Conservation (phyloP, 768 basidiomycete genomes). For the Russula ochroleuca region DNA sequence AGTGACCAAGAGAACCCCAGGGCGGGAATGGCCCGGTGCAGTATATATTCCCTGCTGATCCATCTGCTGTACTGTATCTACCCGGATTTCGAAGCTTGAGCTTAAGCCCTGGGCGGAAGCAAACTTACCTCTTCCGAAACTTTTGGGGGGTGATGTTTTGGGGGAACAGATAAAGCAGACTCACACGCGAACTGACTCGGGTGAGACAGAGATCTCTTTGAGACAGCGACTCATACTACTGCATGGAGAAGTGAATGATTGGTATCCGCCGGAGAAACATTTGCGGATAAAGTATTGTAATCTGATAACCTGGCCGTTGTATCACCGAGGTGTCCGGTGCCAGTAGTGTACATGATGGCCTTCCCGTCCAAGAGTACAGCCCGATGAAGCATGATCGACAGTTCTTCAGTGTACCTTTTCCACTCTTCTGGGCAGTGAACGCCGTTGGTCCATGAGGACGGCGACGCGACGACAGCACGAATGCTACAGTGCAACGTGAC, state of each 20-base stretch:
- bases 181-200: no score
- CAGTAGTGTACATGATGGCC: no score
- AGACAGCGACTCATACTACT: no score
- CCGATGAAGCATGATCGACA: neutral
- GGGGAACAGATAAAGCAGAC: no score
- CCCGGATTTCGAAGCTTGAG: neutral
- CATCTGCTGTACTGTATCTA: neutral
- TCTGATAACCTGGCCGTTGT: no score
- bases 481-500: conserved; percentile 1
- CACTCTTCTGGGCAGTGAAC: neutral
- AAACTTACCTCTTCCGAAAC: neutral
- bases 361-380: no score
- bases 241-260: no score
- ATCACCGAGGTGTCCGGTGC: no score
- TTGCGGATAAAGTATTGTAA: no score
- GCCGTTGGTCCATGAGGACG: neutral
- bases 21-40: conserved; percentile 2
- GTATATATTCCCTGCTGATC: conserved; percentile 10
- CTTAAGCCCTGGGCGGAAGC: conserved; percentile 1
- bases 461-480: neutral
- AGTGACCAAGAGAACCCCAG: neutral
- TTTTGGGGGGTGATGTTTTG: no score
- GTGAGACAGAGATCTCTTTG: no score
- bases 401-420: neutral
- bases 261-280: no score